A percentile compares a stretch with the other conserved stretches of the same genome.
Conservation (phyloP, 2,329 filamentous ascomycete species). For the Ceratocystis albifundus region DNA sequence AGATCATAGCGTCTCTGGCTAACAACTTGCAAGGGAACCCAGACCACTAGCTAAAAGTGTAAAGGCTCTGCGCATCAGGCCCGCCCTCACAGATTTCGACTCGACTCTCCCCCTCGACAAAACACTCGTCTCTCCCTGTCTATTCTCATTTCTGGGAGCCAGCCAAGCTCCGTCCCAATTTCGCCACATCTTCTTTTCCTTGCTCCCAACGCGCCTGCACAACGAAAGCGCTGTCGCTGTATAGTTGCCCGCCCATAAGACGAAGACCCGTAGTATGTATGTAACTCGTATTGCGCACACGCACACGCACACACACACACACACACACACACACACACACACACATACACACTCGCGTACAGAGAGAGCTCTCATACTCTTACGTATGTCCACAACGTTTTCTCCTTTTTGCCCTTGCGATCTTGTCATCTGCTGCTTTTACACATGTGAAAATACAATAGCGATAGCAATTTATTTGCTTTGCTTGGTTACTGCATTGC, state of each 20-base stretch:
- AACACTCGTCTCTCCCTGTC: background rate
- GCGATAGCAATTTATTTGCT: background rate
- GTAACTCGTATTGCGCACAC: background rate
- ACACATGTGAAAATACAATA: background rate
- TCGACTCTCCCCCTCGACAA: no score
- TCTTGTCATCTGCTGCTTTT: slow-evolving; percentile 6
- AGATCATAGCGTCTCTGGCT: background rate
- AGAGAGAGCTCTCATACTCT: no score
- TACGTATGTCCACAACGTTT: background rate
- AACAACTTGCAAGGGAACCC: background rate
- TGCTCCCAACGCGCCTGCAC: no score
- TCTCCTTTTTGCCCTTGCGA: slow-evolving; percentile 6
- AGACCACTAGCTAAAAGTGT: background rate
- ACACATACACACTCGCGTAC: background rate
- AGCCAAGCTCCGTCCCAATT: background rate
- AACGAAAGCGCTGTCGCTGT: no score
- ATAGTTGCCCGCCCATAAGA: no score
- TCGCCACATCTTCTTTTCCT: background rate
- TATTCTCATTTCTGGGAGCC: background rate
- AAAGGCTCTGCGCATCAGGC: background rate
- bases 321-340: background rate
- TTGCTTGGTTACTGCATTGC: background rate
- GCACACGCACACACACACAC: background rate
- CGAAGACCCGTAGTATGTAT: background rate
- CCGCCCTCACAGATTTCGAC: background rate